These are phyloP conservation scores for Talaromyces pinophilus DNA, from an alignment of 2,329 filamentous ascomycete species.

Conservation along the genomic window DNA sequence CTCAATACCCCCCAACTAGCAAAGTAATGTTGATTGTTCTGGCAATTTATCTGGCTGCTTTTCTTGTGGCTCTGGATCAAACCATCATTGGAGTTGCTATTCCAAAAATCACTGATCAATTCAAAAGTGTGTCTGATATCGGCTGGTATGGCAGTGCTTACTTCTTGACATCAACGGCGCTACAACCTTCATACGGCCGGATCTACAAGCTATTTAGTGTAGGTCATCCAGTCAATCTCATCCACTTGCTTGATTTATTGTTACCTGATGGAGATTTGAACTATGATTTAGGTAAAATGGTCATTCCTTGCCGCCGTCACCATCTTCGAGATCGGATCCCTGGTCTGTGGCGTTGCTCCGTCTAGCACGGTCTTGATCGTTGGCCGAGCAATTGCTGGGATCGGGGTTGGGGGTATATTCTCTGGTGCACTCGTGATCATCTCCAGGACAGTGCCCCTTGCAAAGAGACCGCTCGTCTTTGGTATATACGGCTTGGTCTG, in stretches of 20 bases:
- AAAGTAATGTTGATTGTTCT: conserved; percentile 37
- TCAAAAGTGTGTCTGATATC: conserved; percentile 49
- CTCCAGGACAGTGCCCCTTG: conserved; percentile 43
- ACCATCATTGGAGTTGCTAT: conserved; percentile 51
- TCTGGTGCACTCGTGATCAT: conserved; percentile 45
- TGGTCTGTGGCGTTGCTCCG: conserved; percentile 42
- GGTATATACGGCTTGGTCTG: conserved; percentile 47
- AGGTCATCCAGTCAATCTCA: neutral
- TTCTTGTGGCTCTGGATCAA: conserved; percentile 44
- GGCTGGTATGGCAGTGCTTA: conserved; percentile 37
- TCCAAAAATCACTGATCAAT: conserved; percentile 51
- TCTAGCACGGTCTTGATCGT: conserved; percentile 42
- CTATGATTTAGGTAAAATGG: conserved; percentile 41
- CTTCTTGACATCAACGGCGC: conserved; percentile 45
- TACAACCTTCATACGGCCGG: conserved; percentile 47
- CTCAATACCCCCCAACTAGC: conserved; percentile 22
- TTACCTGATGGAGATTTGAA: neutral
- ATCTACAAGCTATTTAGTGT: conserved; percentile 35
- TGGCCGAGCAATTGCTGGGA: conserved; percentile 45
- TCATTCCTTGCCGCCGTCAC: conserved; percentile 41
- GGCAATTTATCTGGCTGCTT: conserved; percentile 40
- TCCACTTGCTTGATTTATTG: neutral
- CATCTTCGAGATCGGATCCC: conserved; percentile 47
- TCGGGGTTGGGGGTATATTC: conserved; percentile 42
- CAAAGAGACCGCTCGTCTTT: conserved; percentile 43